These are phyloP conservation scores for Fusarium poae DNA, from an alignment of 2,329 filamentous ascomycete species.

Conservation along the genomic window DNA sequence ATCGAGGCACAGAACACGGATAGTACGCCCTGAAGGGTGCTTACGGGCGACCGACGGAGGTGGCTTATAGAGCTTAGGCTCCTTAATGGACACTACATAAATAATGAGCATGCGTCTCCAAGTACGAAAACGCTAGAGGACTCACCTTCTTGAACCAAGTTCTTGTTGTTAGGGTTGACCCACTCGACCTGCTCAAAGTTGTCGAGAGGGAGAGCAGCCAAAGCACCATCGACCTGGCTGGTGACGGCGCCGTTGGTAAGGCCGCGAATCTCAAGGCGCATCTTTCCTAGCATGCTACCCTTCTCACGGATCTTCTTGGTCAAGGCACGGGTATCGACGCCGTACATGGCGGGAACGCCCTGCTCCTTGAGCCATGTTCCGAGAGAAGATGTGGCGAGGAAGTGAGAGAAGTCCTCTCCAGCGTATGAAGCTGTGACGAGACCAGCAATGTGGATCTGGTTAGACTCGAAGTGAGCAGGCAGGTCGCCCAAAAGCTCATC, in stretches of 20 bases:
- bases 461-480: conserved; percentile 93
- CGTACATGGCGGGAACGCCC: conserved; percentile 92
- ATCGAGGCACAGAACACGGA: conserved; percentile 93
- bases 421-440: conserved; percentile 92
- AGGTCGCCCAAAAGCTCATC: conserved; percentile 88
- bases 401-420: conserved; percentile 95
- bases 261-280: conserved; percentile 76
- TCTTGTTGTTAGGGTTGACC: conserved; percentile 91
- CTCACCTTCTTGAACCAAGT: conserved; percentile 94
- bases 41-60: conserved; percentile 77
- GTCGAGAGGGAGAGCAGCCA: conserved; percentile 49
- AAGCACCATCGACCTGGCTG: conserved; percentile 45
- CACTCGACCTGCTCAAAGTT: conserved; percentile 86
- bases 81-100: conserved; percentile 83
- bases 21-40: conserved; percentile 87
- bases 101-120: conserved; percentile 56
- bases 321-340: conserved; percentile 91
- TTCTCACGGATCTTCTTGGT: conserved; percentile 95
- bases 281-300: conserved; percentile 94
- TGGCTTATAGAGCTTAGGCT: conserved; percentile 87
- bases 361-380: conserved; percentile 98
- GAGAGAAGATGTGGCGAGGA: conserved; percentile 89
- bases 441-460: conserved; percentile 92
- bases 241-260: conserved; percentile 60
- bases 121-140: conserved; percentile 45